Base-by-base conservation (phyloP, 768 basidiomycete genomes). In the Lactifluus echinatus region DNA sequence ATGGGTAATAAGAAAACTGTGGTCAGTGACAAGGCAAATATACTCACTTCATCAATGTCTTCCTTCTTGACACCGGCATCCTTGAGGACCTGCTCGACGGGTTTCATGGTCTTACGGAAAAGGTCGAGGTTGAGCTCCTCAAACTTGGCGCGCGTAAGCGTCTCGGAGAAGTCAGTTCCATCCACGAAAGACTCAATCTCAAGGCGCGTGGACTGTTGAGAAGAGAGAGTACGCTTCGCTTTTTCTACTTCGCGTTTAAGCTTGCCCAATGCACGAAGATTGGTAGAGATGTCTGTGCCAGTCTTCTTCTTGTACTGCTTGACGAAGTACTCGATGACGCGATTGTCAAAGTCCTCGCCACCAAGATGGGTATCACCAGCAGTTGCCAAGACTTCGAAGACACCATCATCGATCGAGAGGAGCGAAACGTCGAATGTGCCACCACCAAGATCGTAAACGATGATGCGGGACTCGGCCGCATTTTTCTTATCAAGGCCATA, bases 91-190 rank as follows among this genome's bases (percentile, higher is more conserved):
- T 97, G 95, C 73, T 97, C 94, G 60, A 98, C 95, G 62, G 95
- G 95, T 79, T 94, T 94, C 91, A 98, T 92, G 33, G 95, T 99
- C 83, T 95, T 95, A 68, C 95, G 82, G 89, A 99, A 99, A 51
- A 98, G 83, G 67, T 99, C 95, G 77, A 96, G 87, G 83, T 95
- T 96, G 64, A 97, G 80, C 72, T 98, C 94, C 73, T 98, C 95
- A 70, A 99, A 98, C 75, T 96, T 98, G 76, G 95, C 95, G 53
- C 95, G 85, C 52, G 95, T 98, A 31, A 98, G 82, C 6, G 90
- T 91, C 80, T 97, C 95, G 33, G 93, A 89, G 68, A 97, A 92
- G 77, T 99, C 95, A 66, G 95, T 94, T 63, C 95, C 95, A 66
- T 85, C 83, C 72, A 94, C 93, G 73, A 98, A 97, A 28, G 83